Evolutionary conservation across 2,329 filamentous ascomycete species (phyloP), one percentile per base, ranked within the genome.

Genomic region (Orbilia javanica): DNA sequence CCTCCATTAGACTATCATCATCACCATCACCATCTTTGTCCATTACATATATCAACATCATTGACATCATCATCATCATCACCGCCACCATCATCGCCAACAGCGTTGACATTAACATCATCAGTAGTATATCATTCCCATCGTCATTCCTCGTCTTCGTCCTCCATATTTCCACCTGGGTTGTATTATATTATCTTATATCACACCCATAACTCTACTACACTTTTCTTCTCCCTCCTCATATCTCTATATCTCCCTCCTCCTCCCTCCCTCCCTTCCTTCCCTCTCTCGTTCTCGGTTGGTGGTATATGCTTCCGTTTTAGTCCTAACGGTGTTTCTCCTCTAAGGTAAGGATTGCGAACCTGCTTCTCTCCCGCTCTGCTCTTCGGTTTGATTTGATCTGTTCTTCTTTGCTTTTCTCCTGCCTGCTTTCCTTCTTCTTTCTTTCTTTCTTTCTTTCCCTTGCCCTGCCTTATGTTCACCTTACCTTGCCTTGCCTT

Each of bases 271-370:
- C 29, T 31, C 50, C 15, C 3, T 6, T 13, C 25, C 39, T 39
- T 18, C 7, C 34, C 15, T 27, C 18, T 11, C 13, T 29, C 15
- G 7, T 63, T 48, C 48, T 60, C 50, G 64, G 44, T 60, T 70
- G 57, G 65, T 69, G 72, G 66, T 76, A 69, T 76, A 70, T 76
- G 66, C 72, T 76, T 66, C 65, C 72, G 72, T 48, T 62, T 65
- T 65, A 48, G 65, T 69, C 72, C 46, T 42, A 65, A 48, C 50
- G 48, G 46, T 65, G 60, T 65, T 76, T 70, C 34, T 65, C 44
- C 48, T 64, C 64, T 60, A 52, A 77, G 73, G 73, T 77, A 77
- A 77, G 73, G 65, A 60, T 60, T 60, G 52, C 52, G 29, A 34
- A 36, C 42, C 42, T 20, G 7, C 18, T 44, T 44, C 18, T n/a